These are phyloP conservation scores for Strigomonas culicis DNA, from an alignment of 208 protist genomes.

Conservation along the genomic window DNA sequence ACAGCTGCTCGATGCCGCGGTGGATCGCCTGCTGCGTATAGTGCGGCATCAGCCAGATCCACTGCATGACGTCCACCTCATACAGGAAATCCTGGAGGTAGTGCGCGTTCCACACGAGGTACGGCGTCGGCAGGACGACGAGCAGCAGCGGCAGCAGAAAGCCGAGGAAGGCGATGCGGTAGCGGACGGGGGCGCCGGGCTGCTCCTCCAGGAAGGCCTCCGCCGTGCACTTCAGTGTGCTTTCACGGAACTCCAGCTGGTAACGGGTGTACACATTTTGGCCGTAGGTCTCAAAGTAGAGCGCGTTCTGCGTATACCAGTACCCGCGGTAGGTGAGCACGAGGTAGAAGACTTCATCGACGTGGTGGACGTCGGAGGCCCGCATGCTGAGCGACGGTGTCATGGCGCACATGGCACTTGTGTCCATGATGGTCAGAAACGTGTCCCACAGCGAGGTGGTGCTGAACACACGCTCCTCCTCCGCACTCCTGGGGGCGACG, in stretches of 20 bases:
- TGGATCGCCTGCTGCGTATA: constrained; percentile 23
- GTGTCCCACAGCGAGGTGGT: constrained; percentile 41
- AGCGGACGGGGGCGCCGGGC: constrained; percentile 10
- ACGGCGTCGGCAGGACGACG: constrained; percentile 46
- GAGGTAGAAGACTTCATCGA: constrained; percentile 36
- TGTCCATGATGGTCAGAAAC: constrained; percentile 54
- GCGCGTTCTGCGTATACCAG: not conserved
- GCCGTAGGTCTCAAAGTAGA: constrained; percentile 1
- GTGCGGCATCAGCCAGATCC: constrained; percentile 47
- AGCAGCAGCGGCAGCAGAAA: constrained; percentile 48
- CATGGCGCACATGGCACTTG: constrained; percentile 51
- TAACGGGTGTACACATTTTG: constrained; percentile 5
- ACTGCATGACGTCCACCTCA: constrained; percentile 47
- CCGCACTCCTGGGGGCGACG: not conserved
- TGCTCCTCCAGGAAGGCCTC: constrained; percentile 37
- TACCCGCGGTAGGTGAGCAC: constrained; percentile 19
- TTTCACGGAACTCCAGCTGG: too few species aligned
- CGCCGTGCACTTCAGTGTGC: constrained; percentile 42
- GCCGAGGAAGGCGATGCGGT: constrained; percentile 41
- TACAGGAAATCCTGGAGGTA: constrained; percentile 39
- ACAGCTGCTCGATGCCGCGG: not conserved
- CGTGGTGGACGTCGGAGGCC: constrained; percentile 14
- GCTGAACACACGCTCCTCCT: constrained; percentile 1
- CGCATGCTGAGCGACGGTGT: constrained; percentile 53
- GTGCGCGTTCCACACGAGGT: constrained; percentile 36